Base-by-base conservation (phyloP, 768 basidiomycete species). In the Lactifluus volemus region DNA sequence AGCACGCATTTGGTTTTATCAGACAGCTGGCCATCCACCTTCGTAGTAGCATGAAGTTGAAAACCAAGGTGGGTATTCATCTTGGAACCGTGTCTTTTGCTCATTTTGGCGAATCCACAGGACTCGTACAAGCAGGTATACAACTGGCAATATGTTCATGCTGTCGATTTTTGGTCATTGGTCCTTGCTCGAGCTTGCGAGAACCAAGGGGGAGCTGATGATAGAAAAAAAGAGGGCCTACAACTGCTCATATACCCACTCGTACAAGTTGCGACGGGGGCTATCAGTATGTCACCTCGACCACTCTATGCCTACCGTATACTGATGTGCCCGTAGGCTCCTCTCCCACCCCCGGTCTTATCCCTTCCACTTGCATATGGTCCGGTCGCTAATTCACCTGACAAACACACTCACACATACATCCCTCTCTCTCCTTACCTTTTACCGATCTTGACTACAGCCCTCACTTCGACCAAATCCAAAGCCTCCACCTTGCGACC, bases 71-170 rank as follows among this genome's bases (percentile, higher is more conserved):
- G 47, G 5, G 76, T 69, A n/a, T 29, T 25, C 19, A 17, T 17
- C 4, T 19, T 59, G 32, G 38, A 21, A 11, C 19, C 25, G 25
- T 2, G n/a, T 49, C 29, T 36, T 36, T 39, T 30, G 32, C 17
- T 54, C 30, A 29, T 36, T 19, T 7, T 50, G 11, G 21, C 44
- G 38, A 29, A 47, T 41, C 55, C 59, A 21, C 71, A 92, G 87
- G 94, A 98, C 66, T 85, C 92, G 9, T 95, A 89, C 75, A 88
- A 87, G 72, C 86, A 89, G 67, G 96, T 99, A 21, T 97, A 99
- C 75, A 99, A 98, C 74, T 99, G 97, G 97, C 97, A 98, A 75
- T 98, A 88, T 66, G 89, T 87, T 2, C 97, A 99, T 71, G 91
- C 85, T 60, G 77, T 99, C 65, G 97, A 99, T 76, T 98, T 98